A percentile compares a stretch with the other conserved stretches of the same genome.
phyloP scores from a whole-genome alignment of 2,329 filamentous ascomycete species.

The Aspergillus vadensis region DNA sequence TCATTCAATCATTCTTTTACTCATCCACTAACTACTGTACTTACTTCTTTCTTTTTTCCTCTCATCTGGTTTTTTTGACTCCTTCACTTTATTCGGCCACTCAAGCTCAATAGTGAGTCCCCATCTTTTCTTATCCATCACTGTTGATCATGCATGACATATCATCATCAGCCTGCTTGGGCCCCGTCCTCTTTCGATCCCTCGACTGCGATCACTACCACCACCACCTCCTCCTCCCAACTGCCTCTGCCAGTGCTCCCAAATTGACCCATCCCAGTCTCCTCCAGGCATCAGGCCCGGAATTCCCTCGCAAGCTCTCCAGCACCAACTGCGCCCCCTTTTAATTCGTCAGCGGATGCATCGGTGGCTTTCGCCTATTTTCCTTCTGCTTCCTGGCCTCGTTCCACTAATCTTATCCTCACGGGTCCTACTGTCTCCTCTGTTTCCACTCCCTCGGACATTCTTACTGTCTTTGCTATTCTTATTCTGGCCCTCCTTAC shows the following conservation, averaged over 20 bases:
- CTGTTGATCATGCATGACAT: slow-evolving; percentile 27
- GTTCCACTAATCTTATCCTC: slow-evolving; percentile 11
- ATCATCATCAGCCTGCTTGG: slow-evolving; percentile 18
- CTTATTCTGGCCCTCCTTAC: neutral
- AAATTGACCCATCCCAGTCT: slow-evolving; percentile 2
- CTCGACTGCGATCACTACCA: slow-evolving; percentile 11
- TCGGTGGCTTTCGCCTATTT: slow-evolving; percentile 15
- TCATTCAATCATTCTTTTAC: neutral
- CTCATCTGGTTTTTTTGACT: slow-evolving; percentile 3
- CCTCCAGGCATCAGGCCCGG: neutral
- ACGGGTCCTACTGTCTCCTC: neutral
- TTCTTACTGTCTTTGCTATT: neutral
- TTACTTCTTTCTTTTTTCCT: neutral
- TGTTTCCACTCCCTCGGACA: neutral
- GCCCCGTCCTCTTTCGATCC: slow-evolving; percentile 8
- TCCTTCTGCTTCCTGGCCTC: slow-evolving; percentile 13
- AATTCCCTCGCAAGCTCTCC: slow-evolving; percentile 8
- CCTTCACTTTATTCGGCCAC: neutral
- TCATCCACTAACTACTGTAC: neutral
- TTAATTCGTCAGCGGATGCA: slow-evolving; percentile 24
- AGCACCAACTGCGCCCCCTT: slow-evolving; percentile 13
- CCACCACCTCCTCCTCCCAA: slow-evolving; percentile 14
- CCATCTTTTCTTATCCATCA: slow-evolving; percentile 14
- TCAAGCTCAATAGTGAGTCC: neutral
- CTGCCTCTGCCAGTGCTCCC: neutral